A percentile compares a stretch with the other conserved stretches of the same genome.
phyloP scores from a whole-genome alignment of 2,329 filamentous ascomycete species.

The Apiospora hydei region DNA sequence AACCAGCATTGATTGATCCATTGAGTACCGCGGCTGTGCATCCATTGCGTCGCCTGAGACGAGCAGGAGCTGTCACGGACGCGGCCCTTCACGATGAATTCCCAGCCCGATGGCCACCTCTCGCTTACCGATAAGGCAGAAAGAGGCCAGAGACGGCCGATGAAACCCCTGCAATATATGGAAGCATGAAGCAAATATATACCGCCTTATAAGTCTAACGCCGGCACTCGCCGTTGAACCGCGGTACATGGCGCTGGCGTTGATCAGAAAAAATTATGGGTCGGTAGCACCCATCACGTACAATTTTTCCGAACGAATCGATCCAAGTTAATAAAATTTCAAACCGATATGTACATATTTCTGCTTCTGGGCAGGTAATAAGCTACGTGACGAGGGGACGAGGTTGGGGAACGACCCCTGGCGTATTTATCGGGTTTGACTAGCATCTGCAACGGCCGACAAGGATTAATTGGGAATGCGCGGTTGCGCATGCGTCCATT shows the following conservation, averaged over 20 bases:
- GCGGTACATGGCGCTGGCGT: background rate
- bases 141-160: background rate
- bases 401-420: slow-evolving; percentile 15
- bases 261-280: background rate
- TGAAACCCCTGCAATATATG: background rate
- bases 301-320: background rate
- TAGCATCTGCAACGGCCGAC: slow-evolving; percentile 17
- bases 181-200: slow-evolving; percentile 1
- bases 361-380: too few species aligned
- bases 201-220: background rate
- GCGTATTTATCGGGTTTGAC: background rate
- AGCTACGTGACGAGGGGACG: background rate
- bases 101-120: slow-evolving; percentile 1
- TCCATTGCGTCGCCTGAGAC: background rate
- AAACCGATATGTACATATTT: background rate
- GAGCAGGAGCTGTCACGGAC: background rate
- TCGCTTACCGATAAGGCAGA: background rate
- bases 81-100: background rate
- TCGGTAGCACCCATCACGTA: background rate
- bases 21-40: background rate
- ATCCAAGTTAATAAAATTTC: background rate
- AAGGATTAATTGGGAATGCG: slow-evolving; percentile 3
- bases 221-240: background rate
- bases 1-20: background rate
- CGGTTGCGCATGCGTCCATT: background rate